Base-by-base conservation (phyloP, 441 rosid genomes). In the Iberis amara region DNA sequence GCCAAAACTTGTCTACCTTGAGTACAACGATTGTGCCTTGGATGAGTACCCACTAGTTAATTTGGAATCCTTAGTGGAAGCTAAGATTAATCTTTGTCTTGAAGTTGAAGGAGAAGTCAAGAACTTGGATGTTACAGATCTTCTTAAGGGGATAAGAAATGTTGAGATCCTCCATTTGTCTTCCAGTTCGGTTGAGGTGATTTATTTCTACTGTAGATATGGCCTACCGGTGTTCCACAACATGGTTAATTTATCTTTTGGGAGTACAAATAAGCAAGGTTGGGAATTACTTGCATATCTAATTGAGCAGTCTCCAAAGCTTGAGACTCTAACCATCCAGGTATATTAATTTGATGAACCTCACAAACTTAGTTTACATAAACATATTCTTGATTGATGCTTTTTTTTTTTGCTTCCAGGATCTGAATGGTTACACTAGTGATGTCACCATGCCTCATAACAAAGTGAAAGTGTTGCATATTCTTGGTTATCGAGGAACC, bases 391-490 rank as follows among this genome's bases (percentile, higher is more conserved):
- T 50, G 11, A 6, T 36, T 36, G 2, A 24, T 52, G 24, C 24
- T 52, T 45, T 15, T 15, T 3, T 36, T 18, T 18, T 18, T 18
- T 18, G 21, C 21, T 18, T 18, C 21, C 21, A 57, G 48, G 63
- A 26, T 40, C 14, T 59, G n/a, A 2, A 9, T 39, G 24, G 55
- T 4, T 48, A 59, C 23, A 47, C 8, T 2, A 3, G 7, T 8
- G 41, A 30, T 47, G 40, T 18, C 2, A 2, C 14, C 2, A 39
- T 59, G 28, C 23, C 14, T 47, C 33, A 0, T 38, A 27, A 14
- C 11, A 0, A 47, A 27, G 48, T 57, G 31, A 47, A 47, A 21
- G 10, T 3, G 54, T 38, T 47, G 28, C 52, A 45, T 45, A 1
- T 45, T 9, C 12, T 7, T 10, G 15, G 27, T 10, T 35, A 44